Conservation (phyloP, 2,329 filamentous ascomycete genomes). For the Ceratocystis variospora region DNA sequence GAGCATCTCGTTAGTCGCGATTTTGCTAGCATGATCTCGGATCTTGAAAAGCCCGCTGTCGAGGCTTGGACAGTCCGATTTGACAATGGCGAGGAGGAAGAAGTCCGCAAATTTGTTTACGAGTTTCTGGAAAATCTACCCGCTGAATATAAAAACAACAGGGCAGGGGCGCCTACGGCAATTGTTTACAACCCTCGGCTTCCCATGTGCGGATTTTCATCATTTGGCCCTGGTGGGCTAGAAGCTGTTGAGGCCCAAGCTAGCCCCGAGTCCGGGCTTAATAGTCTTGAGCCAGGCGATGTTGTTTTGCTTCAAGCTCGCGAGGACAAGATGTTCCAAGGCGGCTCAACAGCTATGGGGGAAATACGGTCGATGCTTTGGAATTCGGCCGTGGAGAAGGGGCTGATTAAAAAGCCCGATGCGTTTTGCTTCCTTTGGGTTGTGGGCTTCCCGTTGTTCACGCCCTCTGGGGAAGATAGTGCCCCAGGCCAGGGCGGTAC, state of each 20-base stretch:
- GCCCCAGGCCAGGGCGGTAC: constrained; percentile 68
- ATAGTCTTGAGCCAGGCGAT: constrained; percentile 52
- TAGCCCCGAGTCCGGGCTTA: constrained; percentile 22
- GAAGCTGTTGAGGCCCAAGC: constrained; percentile 25
- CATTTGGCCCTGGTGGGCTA: constrained; percentile 42
- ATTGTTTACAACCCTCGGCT: constrained; percentile 60
- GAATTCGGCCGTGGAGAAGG: constrained; percentile 50
- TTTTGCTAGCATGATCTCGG: constrained; percentile 62
- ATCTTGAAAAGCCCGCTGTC: constrained; percentile 52
- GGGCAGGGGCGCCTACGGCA: constrained; percentile 65
- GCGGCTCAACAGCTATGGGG: constrained; percentile 60
- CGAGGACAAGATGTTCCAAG: constrained; percentile 46
- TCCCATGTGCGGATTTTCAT: constrained; percentile 62
- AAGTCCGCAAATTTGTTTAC: constrained; percentile 48
- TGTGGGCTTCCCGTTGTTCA: constrained; percentile 83
- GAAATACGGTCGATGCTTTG: constrained; percentile 58
- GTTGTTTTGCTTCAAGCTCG: constrained; percentile 72
- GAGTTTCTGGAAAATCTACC: constrained; percentile 55
- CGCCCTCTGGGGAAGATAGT: constrained; percentile 39
- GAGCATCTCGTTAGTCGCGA: constrained; percentile 47
- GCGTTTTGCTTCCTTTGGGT: constrained; percentile 70
- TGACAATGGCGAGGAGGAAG: constrained; percentile 34
- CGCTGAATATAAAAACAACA: constrained; percentile 49
- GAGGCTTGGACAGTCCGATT: constrained; percentile 60
- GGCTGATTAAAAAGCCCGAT: constrained; percentile 36